These are phyloP conservation scores for Colletotrichum sp. DNA, from an alignment of 2,329 filamentous ascomycete species.

Conservation along the genomic window DNA sequence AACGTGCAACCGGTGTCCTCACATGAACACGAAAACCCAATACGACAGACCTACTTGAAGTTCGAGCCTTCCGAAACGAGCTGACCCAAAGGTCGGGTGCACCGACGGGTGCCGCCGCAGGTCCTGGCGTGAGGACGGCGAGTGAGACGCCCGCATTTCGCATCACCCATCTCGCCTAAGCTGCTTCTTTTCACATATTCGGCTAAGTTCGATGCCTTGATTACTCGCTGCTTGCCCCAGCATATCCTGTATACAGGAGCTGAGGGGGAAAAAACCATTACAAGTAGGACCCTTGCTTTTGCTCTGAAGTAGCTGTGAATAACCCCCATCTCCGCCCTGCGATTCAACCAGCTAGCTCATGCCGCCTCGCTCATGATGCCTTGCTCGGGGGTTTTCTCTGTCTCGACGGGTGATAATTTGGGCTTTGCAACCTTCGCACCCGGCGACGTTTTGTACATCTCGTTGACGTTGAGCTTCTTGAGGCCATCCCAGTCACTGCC, in stretches of 20 bases:
- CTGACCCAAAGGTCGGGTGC: neutral
- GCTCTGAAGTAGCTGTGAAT: neutral
- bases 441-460: conserved; percentile 60
- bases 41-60: neutral
- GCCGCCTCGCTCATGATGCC: neutral
- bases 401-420: neutral
- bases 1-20: neutral
- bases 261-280: neutral
- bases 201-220: neutral
- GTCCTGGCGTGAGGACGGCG: neutral
- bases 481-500: conserved; percentile 71
- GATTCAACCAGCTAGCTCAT: neutral
- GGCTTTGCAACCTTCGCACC: neutral
- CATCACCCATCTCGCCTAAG: neutral
- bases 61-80: neutral
- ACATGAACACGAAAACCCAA: neutral
- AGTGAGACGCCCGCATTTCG: neutral
- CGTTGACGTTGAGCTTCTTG: conserved; percentile 79
- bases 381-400: neutral
- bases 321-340: neutral
- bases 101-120: neutral
- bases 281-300: neutral
- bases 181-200: neutral
- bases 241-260: neutral
- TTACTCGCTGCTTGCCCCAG: neutral